Evolutionary conservation across 495 filamentous ascomycete genomes (phyloP), one percentile per base, ranked within the genome.

Genomic region (Chaetomium tenue): DNA sequence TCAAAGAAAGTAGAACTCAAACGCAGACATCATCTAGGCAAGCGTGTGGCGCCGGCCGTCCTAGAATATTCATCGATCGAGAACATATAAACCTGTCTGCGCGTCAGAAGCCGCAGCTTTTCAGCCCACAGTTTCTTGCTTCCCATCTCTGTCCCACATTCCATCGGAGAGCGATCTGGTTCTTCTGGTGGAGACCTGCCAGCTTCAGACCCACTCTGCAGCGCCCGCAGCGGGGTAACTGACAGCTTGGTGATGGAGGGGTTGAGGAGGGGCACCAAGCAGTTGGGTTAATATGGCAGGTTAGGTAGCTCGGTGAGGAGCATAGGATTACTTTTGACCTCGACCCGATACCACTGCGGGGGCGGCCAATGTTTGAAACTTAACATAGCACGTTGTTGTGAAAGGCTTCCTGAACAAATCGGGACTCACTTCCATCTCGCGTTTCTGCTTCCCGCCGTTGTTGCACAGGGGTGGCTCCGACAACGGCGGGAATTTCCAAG

Each of bases 391-490:
- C 26, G 12, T 60, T 23, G 23, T 39, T 30, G 46, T n/a, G 16
- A 30, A 5, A 15, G 18, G 3, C 8, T 22, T 44, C n/a, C 23
- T 40, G 1, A 59, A 23, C 57, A 28, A 42, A 59, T 48, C 23
- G 42, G 42, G 2, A 6, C 40, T 44, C 13, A 50, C 15, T 15
- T 51, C 28, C 40, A 20, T 33, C 25, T n/a, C 46, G 44, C 15
- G 44, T 20, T n/a, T 47, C 44, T 20, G 18, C 1, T 16, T 47
- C 44, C 18, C 47, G 15, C 2, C 16, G 52, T 61, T 11, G 52
- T 61, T 11, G n/a, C 42, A 33, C 42, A 60, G 53, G 55, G 60
- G 54, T 48, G 62, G 66, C 66, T 68, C 66, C 66, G 66, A 68
- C 51, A 68, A 68, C 66, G 33, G 33, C 33, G 33, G 33, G 33